Evolutionary conservation across 139 green algal species (phyloP), one percentile per base, ranked within the genome.

Genomic region (Edaphochlamys debaryana): DNA sequence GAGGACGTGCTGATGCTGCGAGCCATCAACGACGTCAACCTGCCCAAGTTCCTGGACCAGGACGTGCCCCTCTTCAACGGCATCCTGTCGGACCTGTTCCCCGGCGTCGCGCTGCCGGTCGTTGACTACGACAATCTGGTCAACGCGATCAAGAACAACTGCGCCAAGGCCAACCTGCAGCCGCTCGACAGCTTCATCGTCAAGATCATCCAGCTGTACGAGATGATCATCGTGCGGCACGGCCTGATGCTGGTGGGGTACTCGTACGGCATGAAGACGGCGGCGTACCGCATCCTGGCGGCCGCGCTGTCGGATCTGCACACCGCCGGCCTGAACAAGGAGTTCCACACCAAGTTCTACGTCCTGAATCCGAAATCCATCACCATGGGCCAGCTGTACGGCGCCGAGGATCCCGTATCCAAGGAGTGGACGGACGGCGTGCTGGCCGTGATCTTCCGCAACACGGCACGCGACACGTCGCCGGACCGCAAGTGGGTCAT

Each of bases 1-100:
- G 93, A 95, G 84, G 92, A 93, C 81, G 87, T 95, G 54, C 88
- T 96, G 20, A 94, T 94, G 88, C 85, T 96, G 85, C 88, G 93
- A 25, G 92, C 93, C 87, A 95, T 95, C 85, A 92, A 95, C 37
- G 92, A 95, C 48, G 93, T 96, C 34, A 96, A 96, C 86, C 84
- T 98, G 63, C 96, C 93, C 92, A 98, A 98, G 91, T 98, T 98
- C 89, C 82, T 98, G 40, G 87, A 91, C 82, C 87, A 91, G n/a
- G 94, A 97, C 79, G 92, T 96, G 34, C 93, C 90, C 34, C 90
- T 98, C n/a, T 96, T 95, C 85, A 93, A 94, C 48, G 87, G 87
- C 68, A 96, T 96, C 80, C 67, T 95, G 34, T 89, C 73, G 29
- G 93, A 96, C 77, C 86, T 96, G 6, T 96, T 96, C 89, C 92